Conservation (phyloP, 495 filamentous ascomycete species). For the Achaetomiella virescens region DNA sequence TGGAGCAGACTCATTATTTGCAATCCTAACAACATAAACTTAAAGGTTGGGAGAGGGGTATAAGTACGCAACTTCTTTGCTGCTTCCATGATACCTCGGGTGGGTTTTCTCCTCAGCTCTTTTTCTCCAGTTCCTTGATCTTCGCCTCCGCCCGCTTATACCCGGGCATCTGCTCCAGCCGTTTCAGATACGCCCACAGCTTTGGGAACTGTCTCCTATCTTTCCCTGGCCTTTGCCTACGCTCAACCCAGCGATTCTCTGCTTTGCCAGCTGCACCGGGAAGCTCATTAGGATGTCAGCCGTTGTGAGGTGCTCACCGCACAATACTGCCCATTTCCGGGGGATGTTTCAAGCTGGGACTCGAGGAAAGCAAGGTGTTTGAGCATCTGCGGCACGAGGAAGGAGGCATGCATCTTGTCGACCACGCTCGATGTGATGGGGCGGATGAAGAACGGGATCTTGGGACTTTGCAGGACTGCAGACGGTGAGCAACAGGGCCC, state of each 20-base stretch:
- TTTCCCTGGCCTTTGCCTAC: slow-evolving; percentile 20
- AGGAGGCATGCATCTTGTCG: slow-evolving; percentile 51
- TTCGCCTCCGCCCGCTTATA: slow-evolving; percentile 52
- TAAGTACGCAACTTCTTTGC: too few species aligned
- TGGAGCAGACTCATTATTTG: too few species aligned
- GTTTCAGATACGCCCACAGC: slow-evolving; percentile 56
- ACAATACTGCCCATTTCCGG: slow-evolving; percentile 57
- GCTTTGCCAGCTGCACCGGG: slow-evolving; percentile 55
- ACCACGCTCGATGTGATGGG: slow-evolving; percentile 64
- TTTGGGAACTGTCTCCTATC: slow-evolving; percentile 31
- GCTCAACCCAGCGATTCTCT: slow-evolving; percentile 47
- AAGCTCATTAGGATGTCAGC: slow-evolving; percentile 81
- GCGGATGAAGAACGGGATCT: slow-evolving; percentile 78
- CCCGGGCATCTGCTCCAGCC: slow-evolving; percentile 54
- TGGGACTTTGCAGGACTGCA: slow-evolving; percentile 50
- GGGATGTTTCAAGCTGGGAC: slow-evolving; percentile 55
- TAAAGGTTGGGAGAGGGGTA: slow-evolving; percentile 10
- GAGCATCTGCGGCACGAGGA: slow-evolving; percentile 57
- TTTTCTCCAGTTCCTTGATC: slow-evolving; percentile 50
- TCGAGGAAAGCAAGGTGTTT: slow-evolving; percentile 69
- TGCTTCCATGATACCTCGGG: too few species aligned
- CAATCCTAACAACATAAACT: slow-evolving; percentile 21
- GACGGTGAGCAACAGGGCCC: not conserved
- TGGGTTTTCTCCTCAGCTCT: not conserved
- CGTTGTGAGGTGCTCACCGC: slow-evolving; percentile 62